Evolutionary conservation across 2,329 filamentous ascomycete species (phyloP).

Genomic region (Zymoseptoria brevis): DNA sequence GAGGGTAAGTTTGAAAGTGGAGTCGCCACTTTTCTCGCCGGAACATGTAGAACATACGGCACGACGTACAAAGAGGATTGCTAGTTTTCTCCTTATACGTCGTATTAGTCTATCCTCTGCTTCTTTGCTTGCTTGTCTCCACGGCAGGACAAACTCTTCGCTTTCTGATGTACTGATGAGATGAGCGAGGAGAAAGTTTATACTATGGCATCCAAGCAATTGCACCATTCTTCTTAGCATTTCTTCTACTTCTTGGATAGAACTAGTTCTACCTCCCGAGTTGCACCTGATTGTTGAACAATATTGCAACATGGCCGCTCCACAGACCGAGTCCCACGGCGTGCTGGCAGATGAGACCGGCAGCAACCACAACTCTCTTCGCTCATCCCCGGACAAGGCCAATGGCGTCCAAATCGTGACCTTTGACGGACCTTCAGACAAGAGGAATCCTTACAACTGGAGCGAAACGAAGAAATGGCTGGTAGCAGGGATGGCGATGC

Average conservation of each 20-base stretch:
- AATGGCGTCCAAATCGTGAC: constrained; percentile 32
- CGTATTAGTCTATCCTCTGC: not conserved
- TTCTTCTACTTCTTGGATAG: not conserved
- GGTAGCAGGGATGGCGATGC: constrained; percentile 26
- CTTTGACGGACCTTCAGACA: constrained; percentile 44
- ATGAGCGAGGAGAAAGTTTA: not conserved
- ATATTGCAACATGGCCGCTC: not conserved
- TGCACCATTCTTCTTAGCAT: not conserved
- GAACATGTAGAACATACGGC: too few relatives aligned
- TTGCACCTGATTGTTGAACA: not conserved
- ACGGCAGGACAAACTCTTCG: not conserved
- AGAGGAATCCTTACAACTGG: constrained; percentile 31
- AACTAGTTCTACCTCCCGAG: too few relatives aligned
- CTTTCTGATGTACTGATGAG: not conserved
- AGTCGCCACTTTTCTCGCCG: not conserved
- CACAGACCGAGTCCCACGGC: not conserved
- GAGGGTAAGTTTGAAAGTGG: not conserved
- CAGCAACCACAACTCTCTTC: not conserved
- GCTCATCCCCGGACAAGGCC: constrained; percentile 12
- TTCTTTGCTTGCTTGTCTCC: not conserved
- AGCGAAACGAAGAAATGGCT: constrained; percentile 27
- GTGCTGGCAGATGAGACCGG: not conserved
- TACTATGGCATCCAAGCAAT: not conserved
- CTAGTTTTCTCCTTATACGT: not conserved
- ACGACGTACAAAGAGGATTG: not conserved